A percentile compares a stretch with the other conserved stretches of the same genome.
These are phyloP conservation scores for Sugiyamaella grinbergsii DNA, from an alignment of 1,139 yeast species.

Conservation along the genomic window DNA sequence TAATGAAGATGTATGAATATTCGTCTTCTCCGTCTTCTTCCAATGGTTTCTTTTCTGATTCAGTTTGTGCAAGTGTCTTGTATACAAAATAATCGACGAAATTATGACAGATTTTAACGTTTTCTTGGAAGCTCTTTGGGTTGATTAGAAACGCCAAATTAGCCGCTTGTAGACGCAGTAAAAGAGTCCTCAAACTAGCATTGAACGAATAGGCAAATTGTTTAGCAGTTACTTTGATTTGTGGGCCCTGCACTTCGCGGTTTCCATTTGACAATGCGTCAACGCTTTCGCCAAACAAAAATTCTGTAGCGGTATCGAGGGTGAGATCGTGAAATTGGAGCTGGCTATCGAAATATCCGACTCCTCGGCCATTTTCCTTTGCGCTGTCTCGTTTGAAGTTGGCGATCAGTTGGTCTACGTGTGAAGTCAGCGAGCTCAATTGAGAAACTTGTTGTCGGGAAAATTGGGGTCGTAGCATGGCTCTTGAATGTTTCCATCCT, in stretches of 20 bases:
- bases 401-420: conserved; percentile 24
- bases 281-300: conserved; percentile 58
- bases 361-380: conserved; percentile 19
- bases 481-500: conserved; percentile 60
- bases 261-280: conserved; percentile 43
- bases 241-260: conserved; percentile 26
- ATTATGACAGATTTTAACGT: conserved; percentile 34
- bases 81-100: conserved; percentile 42
- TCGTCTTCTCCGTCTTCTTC: conserved; percentile 10
- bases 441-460: conserved; percentile 57
- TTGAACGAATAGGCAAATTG: conserved; percentile 46
- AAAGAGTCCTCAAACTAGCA: conserved; percentile 8
- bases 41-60: conserved; percentile 21
- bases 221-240: conserved; percentile 11
- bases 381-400: conserved; percentile 17
- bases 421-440: conserved; percentile 47
- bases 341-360: conserved; percentile 49
- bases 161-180: conserved; percentile 35
- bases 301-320: conserved; percentile 60
- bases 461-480: conserved; percentile 61
- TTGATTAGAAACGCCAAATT: conserved; percentile 19
- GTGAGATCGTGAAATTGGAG: conserved; percentile 54
- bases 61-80: conserved; percentile 31
- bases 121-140: conserved; percentile 40
- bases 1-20: conserved; percentile 47